These are phyloP conservation scores for Lichenothelia convexa DNA, from an alignment of 495 filamentous ascomycete species.

Conservation along the genomic window DNA sequence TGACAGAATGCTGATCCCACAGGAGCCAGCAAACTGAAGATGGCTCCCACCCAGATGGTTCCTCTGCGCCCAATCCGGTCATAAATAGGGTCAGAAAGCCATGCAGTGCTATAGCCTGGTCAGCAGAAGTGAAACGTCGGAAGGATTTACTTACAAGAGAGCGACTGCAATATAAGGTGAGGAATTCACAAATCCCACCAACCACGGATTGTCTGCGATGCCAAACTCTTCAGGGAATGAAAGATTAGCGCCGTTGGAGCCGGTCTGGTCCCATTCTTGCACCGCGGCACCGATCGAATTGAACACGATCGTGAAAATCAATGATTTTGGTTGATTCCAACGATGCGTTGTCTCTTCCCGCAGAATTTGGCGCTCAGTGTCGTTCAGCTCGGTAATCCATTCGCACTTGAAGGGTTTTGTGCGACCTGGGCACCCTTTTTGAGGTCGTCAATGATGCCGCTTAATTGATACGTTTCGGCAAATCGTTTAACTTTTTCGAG, in stretches of 20 bases:
- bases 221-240: slow-evolving; percentile 14
- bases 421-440: slow-evolving; percentile 36
- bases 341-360: slow-evolving; percentile 32
- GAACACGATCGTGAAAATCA: slow-evolving; percentile 36
- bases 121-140: neutral
- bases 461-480: slow-evolving; percentile 25
- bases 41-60: slow-evolving; percentile 32
- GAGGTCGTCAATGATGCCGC: slow-evolving; percentile 26
- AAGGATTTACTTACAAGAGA: slow-evolving; percentile 5
- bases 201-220: slow-evolving; percentile 3
- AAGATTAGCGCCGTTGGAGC: slow-evolving; percentile 25
- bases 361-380: slow-evolving; percentile 27
- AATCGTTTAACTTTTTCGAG: slow-evolving; percentile 33
- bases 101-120: slow-evolving; percentile 4
- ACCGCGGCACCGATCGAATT: slow-evolving; percentile 23
- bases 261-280: slow-evolving; percentile 22
- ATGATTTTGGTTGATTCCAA: slow-evolving; percentile 36
- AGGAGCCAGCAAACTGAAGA: slow-evolving; percentile 28
- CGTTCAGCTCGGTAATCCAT: slow-evolving; percentile 25
- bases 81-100: slow-evolving; percentile 38
- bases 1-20: slow-evolving; percentile 32
- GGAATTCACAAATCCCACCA: slow-evolving; percentile 9
- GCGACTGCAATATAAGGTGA: slow-evolving; percentile 10
- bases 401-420: slow-evolving; percentile 27
- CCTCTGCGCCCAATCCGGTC: slow-evolving; percentile 36